A percentile compares a stretch with the other conserved stretches of the same genome.
Evolutionary conservation across 345 rosid genomes (phyloP).

Genomic region (Gynandropsis gynandra): DNA sequence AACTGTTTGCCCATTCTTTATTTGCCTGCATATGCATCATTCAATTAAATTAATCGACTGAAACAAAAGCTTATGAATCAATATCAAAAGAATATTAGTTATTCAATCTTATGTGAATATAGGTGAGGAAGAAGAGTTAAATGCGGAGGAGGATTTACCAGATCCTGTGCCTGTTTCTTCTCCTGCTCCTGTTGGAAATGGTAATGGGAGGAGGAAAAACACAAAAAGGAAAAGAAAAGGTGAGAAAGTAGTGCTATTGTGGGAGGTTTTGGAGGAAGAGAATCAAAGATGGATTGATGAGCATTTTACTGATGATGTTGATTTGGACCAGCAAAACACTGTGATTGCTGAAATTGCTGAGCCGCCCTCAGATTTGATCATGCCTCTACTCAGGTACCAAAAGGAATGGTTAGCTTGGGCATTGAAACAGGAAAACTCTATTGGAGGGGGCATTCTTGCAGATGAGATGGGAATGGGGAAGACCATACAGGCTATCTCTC

Average conservation of each 20-base stretch:
- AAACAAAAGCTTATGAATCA: background rate
- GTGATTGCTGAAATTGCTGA: conserved; percentile 46
- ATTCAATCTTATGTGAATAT: conserved; percentile 7
- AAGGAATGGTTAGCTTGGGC: conserved; percentile 98
- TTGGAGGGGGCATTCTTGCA: conserved; percentile 87
- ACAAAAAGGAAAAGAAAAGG: conserved; percentile 28
- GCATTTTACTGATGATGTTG: conserved; percentile 41
- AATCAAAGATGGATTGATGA: conserved; percentile 56
- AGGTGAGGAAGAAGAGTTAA: conserved; percentile 14
- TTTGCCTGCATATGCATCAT: background rate
- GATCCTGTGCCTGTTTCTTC: conserved; percentile 5
- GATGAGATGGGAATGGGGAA: conserved; percentile 99
- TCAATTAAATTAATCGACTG: background rate
- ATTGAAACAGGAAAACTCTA: conserved; percentile 69
- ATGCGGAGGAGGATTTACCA: conserved; percentile 16
- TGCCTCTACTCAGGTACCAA: conserved; percentile 80
- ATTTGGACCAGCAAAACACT: conserved; percentile 50
- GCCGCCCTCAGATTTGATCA: conserved; percentile 57
- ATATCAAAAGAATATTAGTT: conserved; percentile 2
- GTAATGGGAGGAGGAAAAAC: conserved; percentile 18
- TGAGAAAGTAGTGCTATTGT: conserved; percentile 34
- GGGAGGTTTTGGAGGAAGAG: conserved; percentile 75
- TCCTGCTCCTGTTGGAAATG: conserved; percentile 5
- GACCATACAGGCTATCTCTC: conserved; percentile 92
- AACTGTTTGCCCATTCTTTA: background rate